These are phyloP conservation scores for Orbilia quercus DNA, from an alignment of 2,329 filamentous ascomycete genomes.

Conservation along the genomic window DNA sequence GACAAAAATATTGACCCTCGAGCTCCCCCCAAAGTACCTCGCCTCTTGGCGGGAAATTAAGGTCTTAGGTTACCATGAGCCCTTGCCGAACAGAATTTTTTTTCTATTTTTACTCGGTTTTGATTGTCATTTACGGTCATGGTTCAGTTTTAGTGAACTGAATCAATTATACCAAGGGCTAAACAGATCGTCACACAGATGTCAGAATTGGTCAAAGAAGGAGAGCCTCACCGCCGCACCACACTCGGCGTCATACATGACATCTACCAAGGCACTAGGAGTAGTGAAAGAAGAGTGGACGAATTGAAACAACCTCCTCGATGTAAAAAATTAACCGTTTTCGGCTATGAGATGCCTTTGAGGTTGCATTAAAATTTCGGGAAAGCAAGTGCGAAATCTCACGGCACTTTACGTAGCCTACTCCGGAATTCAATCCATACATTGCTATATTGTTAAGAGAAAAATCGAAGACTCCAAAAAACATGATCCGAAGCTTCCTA, in stretches of 20 bases:
- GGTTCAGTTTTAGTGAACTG: conserved; percentile 6
- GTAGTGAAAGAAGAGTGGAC: conserved; percentile 2
- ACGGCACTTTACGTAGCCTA: too few species aligned
- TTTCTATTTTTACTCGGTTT: conserved; percentile 45
- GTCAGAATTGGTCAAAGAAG: conserved; percentile 30
- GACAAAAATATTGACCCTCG: background rate
- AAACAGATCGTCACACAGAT: conserved; percentile 38
- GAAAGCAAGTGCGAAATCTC: conserved; percentile 3
- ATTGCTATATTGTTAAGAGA: conserved; percentile 8
- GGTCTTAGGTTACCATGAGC: conserved; percentile 33
- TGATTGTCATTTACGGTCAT: conserved; percentile 8
- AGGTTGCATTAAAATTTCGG: conserved; percentile 26
- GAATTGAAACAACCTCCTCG: conserved; percentile 13
- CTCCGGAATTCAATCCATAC: background rate
- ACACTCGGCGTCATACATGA: conserved; percentile 33
- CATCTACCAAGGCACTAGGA: conserved; percentile 42
- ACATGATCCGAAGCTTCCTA: conserved; percentile 18
- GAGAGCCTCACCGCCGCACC: conserved; percentile 1
- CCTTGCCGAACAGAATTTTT: background rate
- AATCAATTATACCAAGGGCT: conserved; percentile 12
- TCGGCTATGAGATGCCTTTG: conserved; percentile 21
- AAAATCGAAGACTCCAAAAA: background rate
- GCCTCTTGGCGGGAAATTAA: conserved; percentile 3
- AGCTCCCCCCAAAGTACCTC: too few species aligned
- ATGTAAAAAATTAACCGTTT: conserved; percentile 33